These are phyloP conservation scores for Petrea volubilis DNA, from an alignment of 257 asterid genomes.

Conservation along the genomic window DNA sequence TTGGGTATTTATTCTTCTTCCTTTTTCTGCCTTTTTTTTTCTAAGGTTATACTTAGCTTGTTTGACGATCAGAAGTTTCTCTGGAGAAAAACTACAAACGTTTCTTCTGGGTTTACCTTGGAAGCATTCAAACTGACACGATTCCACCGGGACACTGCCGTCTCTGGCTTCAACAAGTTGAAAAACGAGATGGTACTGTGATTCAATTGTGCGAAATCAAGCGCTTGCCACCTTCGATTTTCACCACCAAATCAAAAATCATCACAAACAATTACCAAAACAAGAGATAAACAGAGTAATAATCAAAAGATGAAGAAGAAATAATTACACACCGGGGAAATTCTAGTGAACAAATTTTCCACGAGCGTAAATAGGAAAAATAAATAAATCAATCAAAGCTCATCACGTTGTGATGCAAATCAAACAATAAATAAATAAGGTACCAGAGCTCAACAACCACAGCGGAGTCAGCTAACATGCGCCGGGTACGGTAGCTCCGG, in stretches of 20 bases:
- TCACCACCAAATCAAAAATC: neutral
- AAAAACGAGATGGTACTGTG: slow-evolving; percentile 60
- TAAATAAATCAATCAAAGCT: neutral
- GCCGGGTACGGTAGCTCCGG: slow-evolving; percentile 70
- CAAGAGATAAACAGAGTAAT: neutral
- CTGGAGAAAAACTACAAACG: neutral
- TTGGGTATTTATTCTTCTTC: neutral
- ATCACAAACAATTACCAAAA: neutral
- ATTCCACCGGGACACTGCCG: slow-evolving; percentile 64
- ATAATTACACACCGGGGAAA: neutral
- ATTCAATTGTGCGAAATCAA: slow-evolving; percentile 57
- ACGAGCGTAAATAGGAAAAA: neutral
- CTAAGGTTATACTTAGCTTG: neutral
- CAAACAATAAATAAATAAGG: neutral
- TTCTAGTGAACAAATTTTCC: neutral
- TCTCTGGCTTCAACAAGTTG: slow-evolving; percentile 58
- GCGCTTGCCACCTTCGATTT: slow-evolving; percentile 57
- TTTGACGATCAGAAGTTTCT: neutral
- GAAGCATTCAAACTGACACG: slow-evolving; percentile 57
- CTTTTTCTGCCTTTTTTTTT: neutral
- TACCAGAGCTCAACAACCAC: slow-evolving; percentile 80
- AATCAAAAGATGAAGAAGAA: neutral
- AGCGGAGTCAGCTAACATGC: slow-evolving; percentile 78
- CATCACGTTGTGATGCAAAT: neutral
- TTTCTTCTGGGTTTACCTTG: slow-evolving; percentile 34